phyloP scores from a whole-genome alignment of 148 eudicot genomes.

The Simmondsia chinensis region DNA sequence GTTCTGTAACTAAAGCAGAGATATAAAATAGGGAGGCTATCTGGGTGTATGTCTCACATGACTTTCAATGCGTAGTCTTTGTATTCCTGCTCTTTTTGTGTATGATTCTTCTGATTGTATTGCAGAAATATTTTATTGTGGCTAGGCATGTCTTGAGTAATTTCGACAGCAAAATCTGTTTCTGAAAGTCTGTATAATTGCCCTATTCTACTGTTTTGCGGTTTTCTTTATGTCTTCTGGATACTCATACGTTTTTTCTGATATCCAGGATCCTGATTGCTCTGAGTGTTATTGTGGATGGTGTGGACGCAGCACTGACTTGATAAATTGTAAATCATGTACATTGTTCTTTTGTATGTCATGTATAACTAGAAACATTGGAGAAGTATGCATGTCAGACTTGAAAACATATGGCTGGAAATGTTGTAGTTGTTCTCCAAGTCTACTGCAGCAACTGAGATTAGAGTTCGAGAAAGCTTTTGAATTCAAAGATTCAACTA shows the following conservation, averaged over 20 bases:
- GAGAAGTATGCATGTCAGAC: conserved; percentile 37
- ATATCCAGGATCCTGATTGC: conserved; percentile 47
- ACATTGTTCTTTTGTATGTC: conserved; percentile 35
- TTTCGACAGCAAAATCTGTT: not conserved
- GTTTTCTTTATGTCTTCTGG: not conserved
- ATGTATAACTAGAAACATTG: conserved; percentile 62
- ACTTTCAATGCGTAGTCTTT: too few species aligned
- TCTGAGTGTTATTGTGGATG: conserved; percentile 52
- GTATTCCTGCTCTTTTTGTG: too few species aligned
- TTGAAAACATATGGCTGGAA: conserved; percentile 42
- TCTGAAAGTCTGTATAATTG: not conserved
- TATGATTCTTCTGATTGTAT: too few species aligned
- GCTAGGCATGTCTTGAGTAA: not conserved
- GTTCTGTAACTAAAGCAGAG: too few species aligned
- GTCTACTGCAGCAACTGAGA: conserved; percentile 44
- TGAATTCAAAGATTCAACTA: conserved; percentile 23
- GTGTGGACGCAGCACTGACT: conserved; percentile 56
- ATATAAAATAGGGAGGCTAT: too few species aligned
- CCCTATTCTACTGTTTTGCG: not conserved
- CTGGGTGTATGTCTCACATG: too few species aligned
- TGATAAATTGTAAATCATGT: conserved; percentile 60
- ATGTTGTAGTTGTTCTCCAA: conserved; percentile 68
- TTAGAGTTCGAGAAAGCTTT: conserved; percentile 44
- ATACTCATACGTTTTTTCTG: not conserved
- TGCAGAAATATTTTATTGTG: not conserved